These are phyloP conservation scores for Soucietia sequanensis DNA, from an alignment of 805 yeast genomes.

Conservation along the genomic window DNA sequence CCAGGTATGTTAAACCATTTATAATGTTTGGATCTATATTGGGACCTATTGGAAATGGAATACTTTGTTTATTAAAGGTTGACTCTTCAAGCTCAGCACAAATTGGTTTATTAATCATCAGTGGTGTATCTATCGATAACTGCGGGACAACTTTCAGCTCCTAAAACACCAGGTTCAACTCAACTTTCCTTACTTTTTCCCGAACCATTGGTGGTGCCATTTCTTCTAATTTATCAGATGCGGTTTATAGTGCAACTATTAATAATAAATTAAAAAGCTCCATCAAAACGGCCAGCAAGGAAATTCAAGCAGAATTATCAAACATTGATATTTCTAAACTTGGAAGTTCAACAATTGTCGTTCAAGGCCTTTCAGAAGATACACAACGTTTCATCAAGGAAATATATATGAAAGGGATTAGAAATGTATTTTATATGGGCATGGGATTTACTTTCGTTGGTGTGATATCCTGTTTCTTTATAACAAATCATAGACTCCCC, in stretches of 20 bases:
- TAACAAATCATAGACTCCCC: conserved; percentile 42
- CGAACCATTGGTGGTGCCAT: conserved; percentile 43
- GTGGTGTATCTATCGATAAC: conserved; percentile 39
- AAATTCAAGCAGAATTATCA: conserved; percentile 16
- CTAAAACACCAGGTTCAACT: conserved; percentile 44
- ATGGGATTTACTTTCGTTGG: conserved; percentile 27
- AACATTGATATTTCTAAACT: conserved; percentile 12
- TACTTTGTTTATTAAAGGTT: conserved; percentile 25
- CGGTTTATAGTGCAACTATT: neutral
- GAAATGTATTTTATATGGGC: conserved; percentile 31
- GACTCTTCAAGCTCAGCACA: conserved; percentile 21
- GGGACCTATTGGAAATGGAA: conserved; percentile 35
- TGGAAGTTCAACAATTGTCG: conserved; percentile 10
- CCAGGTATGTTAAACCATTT: conserved; percentile 33
- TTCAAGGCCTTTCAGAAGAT: conserved; percentile 17
- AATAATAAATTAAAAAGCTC: neutral
- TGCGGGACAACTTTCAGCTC: conserved; percentile 36
- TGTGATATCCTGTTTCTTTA: conserved; percentile 27
- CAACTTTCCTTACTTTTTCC: conserved; percentile 37
- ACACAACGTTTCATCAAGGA: conserved; percentile 22
- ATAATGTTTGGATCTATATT: conserved; percentile 25
- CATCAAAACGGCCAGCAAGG: neutral
- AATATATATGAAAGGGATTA: conserved; percentile 26
- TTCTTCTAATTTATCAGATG: conserved; percentile 30
- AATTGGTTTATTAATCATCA: conserved; percentile 36